Evolutionary conservation across 148 eudicot genomes (phyloP).

Genomic region (Arbutus unedo): DNA sequence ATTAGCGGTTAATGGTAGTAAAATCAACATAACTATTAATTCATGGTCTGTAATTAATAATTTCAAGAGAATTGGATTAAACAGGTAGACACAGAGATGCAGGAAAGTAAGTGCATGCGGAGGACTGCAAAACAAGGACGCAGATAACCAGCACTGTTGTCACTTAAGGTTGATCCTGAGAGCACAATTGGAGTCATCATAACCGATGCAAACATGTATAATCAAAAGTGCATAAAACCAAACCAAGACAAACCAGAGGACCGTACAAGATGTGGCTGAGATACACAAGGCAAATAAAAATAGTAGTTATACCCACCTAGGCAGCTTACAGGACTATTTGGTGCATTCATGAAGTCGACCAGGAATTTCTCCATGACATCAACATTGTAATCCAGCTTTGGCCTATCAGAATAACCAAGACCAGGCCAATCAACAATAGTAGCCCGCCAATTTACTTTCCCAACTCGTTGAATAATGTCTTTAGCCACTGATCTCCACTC

Average conservation of each 20-base stretch:
- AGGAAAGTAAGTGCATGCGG: background rate
- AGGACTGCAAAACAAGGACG: background rate
- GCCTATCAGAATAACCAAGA: conserved; percentile 84
- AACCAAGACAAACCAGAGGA: background rate
- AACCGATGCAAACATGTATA: background rate
- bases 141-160: background rate
- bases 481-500: conserved; percentile 88
- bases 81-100: background rate
- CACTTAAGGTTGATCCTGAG: background rate
- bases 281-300: background rate
- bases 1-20: background rate
- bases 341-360: conserved; percentile 70
- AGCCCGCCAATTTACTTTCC: conserved; percentile 46
- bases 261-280: background rate
- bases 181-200: background rate
- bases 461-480: conserved; percentile 49
- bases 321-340: conserved; percentile 50
- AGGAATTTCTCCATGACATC: conserved; percentile 94
- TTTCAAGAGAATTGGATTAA: background rate
- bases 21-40: background rate
- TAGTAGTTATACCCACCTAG: conserved; percentile 38
- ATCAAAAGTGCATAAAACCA: background rate
- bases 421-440: conserved; percentile 98
- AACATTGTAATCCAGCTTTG: conserved; percentile 81
- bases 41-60: no score